Evolutionary conservation across 2,329 filamentous ascomycete genomes (phyloP).

Genomic region (Rutstroemia sp.): DNA sequence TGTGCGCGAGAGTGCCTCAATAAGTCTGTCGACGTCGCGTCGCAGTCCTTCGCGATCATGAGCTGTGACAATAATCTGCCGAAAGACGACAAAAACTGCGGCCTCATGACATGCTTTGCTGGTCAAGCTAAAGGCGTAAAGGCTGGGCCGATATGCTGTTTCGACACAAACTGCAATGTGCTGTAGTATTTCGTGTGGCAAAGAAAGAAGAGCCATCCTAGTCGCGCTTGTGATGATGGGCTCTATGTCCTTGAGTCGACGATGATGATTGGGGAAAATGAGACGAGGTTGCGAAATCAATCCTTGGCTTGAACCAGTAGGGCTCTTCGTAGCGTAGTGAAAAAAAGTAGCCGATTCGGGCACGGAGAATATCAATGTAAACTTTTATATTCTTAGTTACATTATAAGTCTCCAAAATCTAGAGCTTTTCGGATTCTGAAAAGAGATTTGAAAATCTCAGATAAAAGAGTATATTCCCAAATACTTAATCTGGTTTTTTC

Average conservation of each 20-base stretch:
- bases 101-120: not conserved
- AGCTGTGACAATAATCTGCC: not conserved
- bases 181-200: not conserved
- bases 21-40: not conserved
- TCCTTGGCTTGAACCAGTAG: too few species aligned
- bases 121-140: not conserved
- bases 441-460: too few species aligned
- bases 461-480: too few species aligned
- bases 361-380: too few species aligned
- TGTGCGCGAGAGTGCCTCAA: not conserved
- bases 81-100: not conserved
- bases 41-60: not conserved
- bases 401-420: too few species aligned
- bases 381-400: too few species aligned
- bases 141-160: not conserved
- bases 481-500: too few species aligned
- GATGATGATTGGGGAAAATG: not conserved
- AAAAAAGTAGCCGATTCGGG: too few species aligned
- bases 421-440: too few species aligned
- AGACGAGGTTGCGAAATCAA: not conserved
- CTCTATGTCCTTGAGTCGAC: not conserved
- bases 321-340: too few species aligned
- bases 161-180: not conserved
- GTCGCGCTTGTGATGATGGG: not conserved
- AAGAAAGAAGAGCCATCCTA: not conserved